Evolutionary conservation across 352 stramenopile genomes (phyloP).

Genomic region (Phytophthora litchii): DNA sequence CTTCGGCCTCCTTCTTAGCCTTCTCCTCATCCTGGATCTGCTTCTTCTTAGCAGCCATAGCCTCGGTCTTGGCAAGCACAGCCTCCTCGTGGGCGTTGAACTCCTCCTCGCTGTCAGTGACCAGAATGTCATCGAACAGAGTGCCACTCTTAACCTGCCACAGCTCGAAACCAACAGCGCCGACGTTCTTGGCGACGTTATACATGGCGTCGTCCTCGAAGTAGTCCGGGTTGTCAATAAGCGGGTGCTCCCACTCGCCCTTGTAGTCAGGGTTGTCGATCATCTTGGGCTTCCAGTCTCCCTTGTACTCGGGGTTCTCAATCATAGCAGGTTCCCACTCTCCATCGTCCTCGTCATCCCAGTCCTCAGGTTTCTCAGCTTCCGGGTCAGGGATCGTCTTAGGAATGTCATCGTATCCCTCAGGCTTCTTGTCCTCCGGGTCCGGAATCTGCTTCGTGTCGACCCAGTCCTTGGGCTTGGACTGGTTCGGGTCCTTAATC

Average conservation of each 20-base stretch:
- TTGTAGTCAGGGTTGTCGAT: constrained; percentile 99
- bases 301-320: constrained; percentile 97
- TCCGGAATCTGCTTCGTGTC: constrained; percentile 97
- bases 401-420: constrained; percentile 99
- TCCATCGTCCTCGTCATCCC: constrained; percentile 99
- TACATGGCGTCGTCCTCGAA: constrained; percentile 95
- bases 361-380: constrained; percentile 98
- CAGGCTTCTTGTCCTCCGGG: constrained; percentile 95
- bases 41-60: constrained; percentile 80
- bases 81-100: constrained; percentile 97
- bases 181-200: constrained; percentile 95
- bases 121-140: constrained; percentile 99
- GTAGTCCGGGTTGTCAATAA: constrained; percentile 98
- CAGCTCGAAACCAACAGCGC: constrained; percentile 98
- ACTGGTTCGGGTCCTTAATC: constrained; percentile 97
- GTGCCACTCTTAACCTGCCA: constrained; percentile 99
- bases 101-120: constrained; percentile 97
- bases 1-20: constrained; percentile 69
- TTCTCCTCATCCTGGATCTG: constrained; percentile 79
- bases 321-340: constrained; percentile 97
- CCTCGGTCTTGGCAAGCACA: constrained; percentile 88
- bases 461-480: constrained; percentile 99
- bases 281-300: constrained; percentile 97
- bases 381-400: constrained; percentile 97
- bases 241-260: constrained; percentile 96